Evolutionary conservation across 2,329 filamentous ascomycete species (phyloP), one percentile per base, ranked within the genome.

Genomic region (Spiromastix sp.): DNA sequence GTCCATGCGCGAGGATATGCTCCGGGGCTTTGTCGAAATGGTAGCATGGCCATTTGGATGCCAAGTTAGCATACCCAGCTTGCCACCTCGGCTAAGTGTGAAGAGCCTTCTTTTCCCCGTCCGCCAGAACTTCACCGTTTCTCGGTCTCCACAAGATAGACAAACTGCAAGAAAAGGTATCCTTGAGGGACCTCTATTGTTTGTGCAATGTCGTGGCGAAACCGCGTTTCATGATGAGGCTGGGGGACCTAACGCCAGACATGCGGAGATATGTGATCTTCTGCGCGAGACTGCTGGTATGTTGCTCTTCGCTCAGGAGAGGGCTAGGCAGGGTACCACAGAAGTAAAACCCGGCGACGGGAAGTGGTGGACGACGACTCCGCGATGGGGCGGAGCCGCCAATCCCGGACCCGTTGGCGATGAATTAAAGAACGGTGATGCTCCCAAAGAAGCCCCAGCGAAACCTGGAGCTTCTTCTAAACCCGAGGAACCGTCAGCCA

Each of bases 301-400:
- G 52, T 55, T 79, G 10, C 58, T 74, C 13, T 50, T 76, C 2
- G 75, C 74, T 2, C 72, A 79, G 50, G 73, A 79, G 50, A 64
- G 75, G 24, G 63, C 63, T n/a, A 62, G 74, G 34, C 65, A 78
- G 46, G 73, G 71, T 1, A 60, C 56, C 35, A 48, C 48, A 2
- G 70, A 75, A 44, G 49, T 54, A 32, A 63, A 55, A 34, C 63
- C 70, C 3, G 71, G 72, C 1, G 66, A 72, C 43, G 70, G 69
- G 3, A 66, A 72, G 47, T 79, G 75, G 74, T 79, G 72, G 71
- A 70, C 72, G 2, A 65, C 57, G 2, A 62, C 56, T 34, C 64
- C 68, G 17, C 63, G 74, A 35, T 78, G 72, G 64, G 74, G 74
- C 34, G 73, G 72, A 18, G 59, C 57, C 1, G 48, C 55, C 9